These are phyloP conservation scores for Phalaenopsis hybrid DNA, from an alignment of 116 monocot genomes.

Conservation along the genomic window DNA sequence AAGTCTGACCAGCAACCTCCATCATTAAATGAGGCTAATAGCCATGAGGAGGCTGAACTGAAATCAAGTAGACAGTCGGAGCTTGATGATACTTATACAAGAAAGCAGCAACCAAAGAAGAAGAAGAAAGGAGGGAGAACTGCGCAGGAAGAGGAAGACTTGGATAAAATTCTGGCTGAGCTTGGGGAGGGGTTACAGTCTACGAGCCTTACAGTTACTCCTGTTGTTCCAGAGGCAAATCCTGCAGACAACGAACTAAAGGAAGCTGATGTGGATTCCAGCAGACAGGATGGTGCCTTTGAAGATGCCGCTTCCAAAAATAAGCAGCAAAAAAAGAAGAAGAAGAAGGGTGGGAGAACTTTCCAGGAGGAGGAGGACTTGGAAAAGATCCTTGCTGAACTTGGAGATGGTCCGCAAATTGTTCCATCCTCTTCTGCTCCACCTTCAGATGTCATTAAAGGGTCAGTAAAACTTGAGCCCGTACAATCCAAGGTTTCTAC, in stretches of 20 bases:
- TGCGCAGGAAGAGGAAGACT: constrained; percentile 60
- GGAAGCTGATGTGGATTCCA: constrained; percentile 15
- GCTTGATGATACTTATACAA: constrained; percentile 5
- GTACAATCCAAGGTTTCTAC: background rate
- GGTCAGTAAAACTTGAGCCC: background rate
- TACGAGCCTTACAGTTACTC: background rate
- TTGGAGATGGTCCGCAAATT: constrained; percentile 33
- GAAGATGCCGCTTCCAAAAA: constrained; percentile 14
- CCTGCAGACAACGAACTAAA: background rate
- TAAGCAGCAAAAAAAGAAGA: constrained; percentile 70
- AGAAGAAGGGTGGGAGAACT: constrained; percentile 59
- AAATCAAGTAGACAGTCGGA: constrained; percentile 4
- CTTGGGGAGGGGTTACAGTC: constrained; percentile 32
- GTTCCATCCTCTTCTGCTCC: constrained; percentile 4
- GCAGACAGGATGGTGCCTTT: constrained; percentile 3
- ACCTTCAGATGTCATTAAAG: background rate
- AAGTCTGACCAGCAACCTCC: constrained; percentile 11
- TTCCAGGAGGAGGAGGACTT: constrained; percentile 55
- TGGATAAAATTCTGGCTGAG: constrained; percentile 52
- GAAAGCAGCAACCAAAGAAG: constrained; percentile 55
- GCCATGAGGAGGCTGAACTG: background rate
- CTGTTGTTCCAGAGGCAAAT: background rate
- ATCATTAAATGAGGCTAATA: background rate
- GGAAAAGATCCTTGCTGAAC: constrained; percentile 49
- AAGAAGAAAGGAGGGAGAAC: constrained; percentile 66